These are phyloP conservation scores for Epicoccum nigrum DNA, from an alignment of 2,329 filamentous ascomycete genomes.

Conservation along the genomic window DNA sequence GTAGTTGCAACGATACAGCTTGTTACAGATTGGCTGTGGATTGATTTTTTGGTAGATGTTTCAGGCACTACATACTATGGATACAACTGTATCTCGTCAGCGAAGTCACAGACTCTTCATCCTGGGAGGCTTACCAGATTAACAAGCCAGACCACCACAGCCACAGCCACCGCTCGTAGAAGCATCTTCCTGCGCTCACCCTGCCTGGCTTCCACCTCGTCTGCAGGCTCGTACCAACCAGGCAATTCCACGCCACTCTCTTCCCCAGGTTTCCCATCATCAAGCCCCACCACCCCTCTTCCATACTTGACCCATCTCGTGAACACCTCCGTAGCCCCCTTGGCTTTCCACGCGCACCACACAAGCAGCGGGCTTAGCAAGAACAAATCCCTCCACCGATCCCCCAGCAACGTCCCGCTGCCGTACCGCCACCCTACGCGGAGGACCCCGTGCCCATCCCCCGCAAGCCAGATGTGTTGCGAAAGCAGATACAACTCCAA, in stretches of 20 bases:
- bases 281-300: not conserved
- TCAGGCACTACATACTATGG: not conserved
- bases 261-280: not conserved
- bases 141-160: conserved; percentile 1
- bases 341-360: conserved; percentile 49
- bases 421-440: conserved; percentile 42
- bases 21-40: no score
- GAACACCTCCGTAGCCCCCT: conserved; percentile 47
- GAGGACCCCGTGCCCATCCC: conserved; percentile 62
- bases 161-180: not conserved
- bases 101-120: not conserved
- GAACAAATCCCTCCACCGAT: conserved; percentile 46
- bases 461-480: conserved; percentile 67
- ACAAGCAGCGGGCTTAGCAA: conserved; percentile 53
- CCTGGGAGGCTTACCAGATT: not conserved
- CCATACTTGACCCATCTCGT: conserved; percentile 45
- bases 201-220: not conserved
- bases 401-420: conserved; percentile 30
- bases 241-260: conserved; percentile 1
- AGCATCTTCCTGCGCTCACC: conserved; percentile 1
- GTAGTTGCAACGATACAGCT: no score
- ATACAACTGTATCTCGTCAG: not conserved
- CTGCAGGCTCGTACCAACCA: conserved; percentile 6
- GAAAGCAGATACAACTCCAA: conserved; percentile 67
- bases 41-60: no score